Percentiles rank a stretch among this genome's conserved stretches.
Evolutionary conservation across 257 asterid species (phyloP).

Genomic region (Solanum arcanum): DNA sequence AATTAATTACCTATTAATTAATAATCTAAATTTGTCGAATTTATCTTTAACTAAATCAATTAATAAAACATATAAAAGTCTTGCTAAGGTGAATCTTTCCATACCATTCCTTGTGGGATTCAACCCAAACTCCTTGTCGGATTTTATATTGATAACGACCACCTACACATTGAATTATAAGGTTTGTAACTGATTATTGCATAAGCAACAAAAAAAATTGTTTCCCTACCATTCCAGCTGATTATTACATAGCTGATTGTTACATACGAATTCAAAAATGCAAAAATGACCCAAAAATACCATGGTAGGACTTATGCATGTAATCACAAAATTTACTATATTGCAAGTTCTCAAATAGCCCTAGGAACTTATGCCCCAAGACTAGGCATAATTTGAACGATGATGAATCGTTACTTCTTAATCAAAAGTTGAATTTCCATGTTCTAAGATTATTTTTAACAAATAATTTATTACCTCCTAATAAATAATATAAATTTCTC

Average conservation of each 20-base stretch:
- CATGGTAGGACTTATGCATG: not conserved
- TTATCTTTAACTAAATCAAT: not conserved
- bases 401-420: too few relatives aligned
- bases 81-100: not conserved
- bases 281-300: not conserved
- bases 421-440: not conserved
- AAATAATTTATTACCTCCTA: not conserved
- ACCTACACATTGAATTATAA: not conserved
- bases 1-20: not conserved
- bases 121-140: not conserved
- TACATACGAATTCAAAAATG: too few relatives aligned
- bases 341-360: not conserved
- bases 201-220: not conserved
- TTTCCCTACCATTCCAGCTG: too few relatives aligned
- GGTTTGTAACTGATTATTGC: not conserved
- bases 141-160: not conserved
- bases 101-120: not conserved
- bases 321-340: not conserved
- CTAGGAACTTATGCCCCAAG: not conserved
- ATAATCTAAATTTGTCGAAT: too few relatives aligned
- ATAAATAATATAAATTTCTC: not conserved
- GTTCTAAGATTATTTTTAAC: not conserved
- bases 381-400: not conserved
- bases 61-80: not conserved
- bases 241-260: too few relatives aligned